Evolutionary conservation across 23 red algal species (phyloP), one percentile per base, ranked within the genome.

Genomic region (Pyropia yezoensis): DNA sequence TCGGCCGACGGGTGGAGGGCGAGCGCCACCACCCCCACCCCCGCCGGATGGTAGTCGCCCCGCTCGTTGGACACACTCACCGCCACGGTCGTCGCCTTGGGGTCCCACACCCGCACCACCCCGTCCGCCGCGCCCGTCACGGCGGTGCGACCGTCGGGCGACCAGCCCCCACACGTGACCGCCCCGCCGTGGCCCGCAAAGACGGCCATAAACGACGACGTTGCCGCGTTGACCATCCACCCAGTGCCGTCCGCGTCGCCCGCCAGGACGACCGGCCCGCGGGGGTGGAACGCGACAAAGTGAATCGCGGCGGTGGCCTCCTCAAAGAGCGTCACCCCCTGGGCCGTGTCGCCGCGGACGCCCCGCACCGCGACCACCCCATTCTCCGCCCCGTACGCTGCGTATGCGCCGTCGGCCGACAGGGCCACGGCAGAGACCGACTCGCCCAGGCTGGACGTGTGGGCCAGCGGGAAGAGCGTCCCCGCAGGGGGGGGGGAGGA

Each of bases 31-130:
- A 70, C 74, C 56, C 57, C 28, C 27, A 81, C 78, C 7, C 72
- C 71, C 33, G 75, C 76, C 34, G 22, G 67, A 56, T 89, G 84
- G 60, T 75, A 80, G 18, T 60, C 51, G 24, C 70, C 56, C 54
- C 76, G 23, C 15, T 78, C 30, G 8, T 54, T 54, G 54, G 33
- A 61, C 27, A 89, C 22, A 7, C 73, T 73, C 22, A 87, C 50
- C 18, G 82, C 76, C 18, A 27, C 52, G 8, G 62, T 70, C 24
- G 55, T 61, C n/a, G 73, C 29, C 57, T 61, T 89, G 32, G 84
- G 84, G 55, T 69, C 75, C 89, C 89, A 94, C 18, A 94, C 63
- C 65, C 82, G 63, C 16, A 94, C 73, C 12, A 68, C 77, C 34
- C 63, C 70, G 68, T 94, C 89, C 11, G 59, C 45, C 19, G 73